These are phyloP conservation scores for Tetracladium maxilliforme DNA, from an alignment of 2,329 filamentous ascomycete species.

Conservation along the genomic window DNA sequence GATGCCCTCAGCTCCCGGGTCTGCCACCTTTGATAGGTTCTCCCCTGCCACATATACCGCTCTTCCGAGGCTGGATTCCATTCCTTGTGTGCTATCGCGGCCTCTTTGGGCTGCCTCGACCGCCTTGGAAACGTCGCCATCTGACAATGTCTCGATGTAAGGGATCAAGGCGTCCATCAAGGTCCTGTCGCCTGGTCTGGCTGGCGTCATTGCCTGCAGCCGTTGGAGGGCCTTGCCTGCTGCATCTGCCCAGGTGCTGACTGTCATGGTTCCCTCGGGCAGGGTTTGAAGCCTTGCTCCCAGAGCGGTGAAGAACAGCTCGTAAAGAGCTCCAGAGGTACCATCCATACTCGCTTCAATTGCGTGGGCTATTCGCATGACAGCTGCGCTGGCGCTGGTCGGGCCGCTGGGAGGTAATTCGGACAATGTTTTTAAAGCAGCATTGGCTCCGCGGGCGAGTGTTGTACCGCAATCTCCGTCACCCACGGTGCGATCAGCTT, in stretches of 20 bases:
- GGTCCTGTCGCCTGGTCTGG: conserved; percentile 49
- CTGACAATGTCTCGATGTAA: conserved; percentile 39
- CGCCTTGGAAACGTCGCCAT: conserved; percentile 36
- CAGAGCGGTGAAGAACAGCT: no score
- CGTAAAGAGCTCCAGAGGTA: no score
- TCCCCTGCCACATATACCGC: conserved; percentile 40
- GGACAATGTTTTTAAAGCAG: no score
- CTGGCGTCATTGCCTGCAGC: conserved; percentile 48
- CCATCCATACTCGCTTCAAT: no score
- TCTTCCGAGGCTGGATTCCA: conserved; percentile 51
- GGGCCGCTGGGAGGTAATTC: no score
- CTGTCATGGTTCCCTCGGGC: no score
- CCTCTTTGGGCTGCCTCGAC: conserved; percentile 42
- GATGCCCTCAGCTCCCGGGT: conserved; percentile 49
- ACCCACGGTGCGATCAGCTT: no score
- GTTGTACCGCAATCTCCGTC: no score
- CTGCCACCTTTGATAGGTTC: conserved; percentile 35
- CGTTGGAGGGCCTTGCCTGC: conserved; percentile 32
- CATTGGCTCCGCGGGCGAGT: no score
- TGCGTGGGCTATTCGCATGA: no score
- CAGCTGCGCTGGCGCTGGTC: no score
- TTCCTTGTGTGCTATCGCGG: conserved; percentile 46
- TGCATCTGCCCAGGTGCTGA: not conserved
- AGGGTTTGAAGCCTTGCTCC: no score
- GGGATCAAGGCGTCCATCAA: conserved; percentile 51